These are phyloP conservation scores for Hemisphaericaspora subhashii DNA, from an alignment of 1,139 yeast species.

Conservation along the genomic window DNA sequence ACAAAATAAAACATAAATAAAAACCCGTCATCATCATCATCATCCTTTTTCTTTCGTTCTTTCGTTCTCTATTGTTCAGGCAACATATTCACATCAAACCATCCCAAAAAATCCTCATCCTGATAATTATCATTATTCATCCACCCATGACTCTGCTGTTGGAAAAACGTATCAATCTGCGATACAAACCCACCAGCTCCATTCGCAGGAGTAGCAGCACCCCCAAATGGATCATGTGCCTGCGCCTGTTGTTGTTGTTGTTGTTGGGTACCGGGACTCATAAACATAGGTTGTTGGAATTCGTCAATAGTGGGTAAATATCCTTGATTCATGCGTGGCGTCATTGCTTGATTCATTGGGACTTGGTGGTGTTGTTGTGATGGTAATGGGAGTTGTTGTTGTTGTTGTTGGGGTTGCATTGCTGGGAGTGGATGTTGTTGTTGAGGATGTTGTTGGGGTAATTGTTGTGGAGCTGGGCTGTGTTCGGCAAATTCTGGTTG, in stretches of 20 bases:
- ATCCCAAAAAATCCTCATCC: constrained; percentile 87
- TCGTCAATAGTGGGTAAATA: constrained; percentile 5
- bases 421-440: constrained; percentile 5
- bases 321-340: constrained; percentile 1
- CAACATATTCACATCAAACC: constrained; percentile 73
- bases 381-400: constrained; percentile 2
- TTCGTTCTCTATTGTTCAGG: constrained; percentile 19
- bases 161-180: constrained; percentile 60
- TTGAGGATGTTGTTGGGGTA: constrained; percentile 4
- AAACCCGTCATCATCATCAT: no score
- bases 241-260: no score
- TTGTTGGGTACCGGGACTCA: constrained; percentile 3
- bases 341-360: constrained; percentile 1
- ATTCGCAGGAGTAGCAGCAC: background rate
- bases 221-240: background rate
- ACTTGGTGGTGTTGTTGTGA: background rate
- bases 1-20: background rate
- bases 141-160: constrained; percentile 86
- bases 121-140: constrained; percentile 60
- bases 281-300: constrained; percentile 8
- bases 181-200: constrained; percentile 29
- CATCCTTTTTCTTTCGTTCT: no score
- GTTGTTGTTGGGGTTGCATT: constrained; percentile 2
- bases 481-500: constrained; percentile 5
- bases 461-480: constrained; percentile 3